phyloP scores from a whole-genome alignment of 2,329 filamentous ascomycete genomes.

The Leptographium lundbergii region DNA sequence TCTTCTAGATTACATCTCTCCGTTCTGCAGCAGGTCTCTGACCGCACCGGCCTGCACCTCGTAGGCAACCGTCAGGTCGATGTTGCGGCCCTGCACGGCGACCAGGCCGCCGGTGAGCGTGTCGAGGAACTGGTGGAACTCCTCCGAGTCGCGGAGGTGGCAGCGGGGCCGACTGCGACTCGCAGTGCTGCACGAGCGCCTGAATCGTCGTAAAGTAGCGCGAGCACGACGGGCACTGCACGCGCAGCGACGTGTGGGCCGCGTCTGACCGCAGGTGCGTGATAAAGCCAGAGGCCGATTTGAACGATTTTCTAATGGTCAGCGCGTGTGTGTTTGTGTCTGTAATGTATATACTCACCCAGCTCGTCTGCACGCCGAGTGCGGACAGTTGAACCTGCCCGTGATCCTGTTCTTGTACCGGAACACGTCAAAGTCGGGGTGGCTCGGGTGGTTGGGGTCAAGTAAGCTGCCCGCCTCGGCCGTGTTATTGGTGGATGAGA shows the following conservation, averaged over 20 bases:
- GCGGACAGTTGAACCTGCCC: conserved; percentile 40
- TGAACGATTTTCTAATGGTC: conserved; percentile 27
- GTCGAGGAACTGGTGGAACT: conserved; percentile 25
- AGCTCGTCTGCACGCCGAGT: conserved; percentile 29
- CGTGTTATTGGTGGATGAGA: not conserved
- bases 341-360: conserved; percentile 3
- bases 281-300: conserved; percentile 19
- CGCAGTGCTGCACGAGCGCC: conserved; percentile 35
- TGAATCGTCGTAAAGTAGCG: conserved; percentile 26
- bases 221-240: conserved; percentile 33
- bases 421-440: conserved; percentile 27
- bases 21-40: not conserved
- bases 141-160: conserved; percentile 27
- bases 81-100: conserved; percentile 20
- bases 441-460: conserved; percentile 3
- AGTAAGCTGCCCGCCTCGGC: not conserved
- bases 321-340: not conserved
- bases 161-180: conserved; percentile 30
- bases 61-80: conserved; percentile 23
- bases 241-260: conserved; percentile 23
- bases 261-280: conserved; percentile 29
- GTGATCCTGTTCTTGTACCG: conserved; percentile 31
- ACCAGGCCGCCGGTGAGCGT: conserved; percentile 27
- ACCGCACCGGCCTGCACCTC: conserved; percentile 12
- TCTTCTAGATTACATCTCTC: not conserved